Evolutionary conservation across 129 eudicot species (phyloP).

Genomic region (Lonicera japonica): DNA sequence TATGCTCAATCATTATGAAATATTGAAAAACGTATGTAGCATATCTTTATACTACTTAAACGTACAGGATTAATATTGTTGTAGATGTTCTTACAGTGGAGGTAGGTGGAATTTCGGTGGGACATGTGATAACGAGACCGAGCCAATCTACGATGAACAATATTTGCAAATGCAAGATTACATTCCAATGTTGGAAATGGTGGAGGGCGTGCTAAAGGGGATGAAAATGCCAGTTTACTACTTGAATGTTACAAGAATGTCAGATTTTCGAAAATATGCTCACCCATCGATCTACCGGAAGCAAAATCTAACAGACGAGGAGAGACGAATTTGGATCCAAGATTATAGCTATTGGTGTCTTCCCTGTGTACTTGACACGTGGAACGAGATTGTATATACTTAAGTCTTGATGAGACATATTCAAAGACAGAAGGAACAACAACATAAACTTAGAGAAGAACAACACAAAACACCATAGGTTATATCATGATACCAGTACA

Average conservation of each 20-base stretch:
- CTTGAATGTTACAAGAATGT: conserved; percentile 40
- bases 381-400: conserved; percentile 46
- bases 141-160: conserved; percentile 33
- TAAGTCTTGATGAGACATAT: conserved; percentile 26
- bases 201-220: conserved; percentile 22
- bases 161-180: conserved; percentile 16
- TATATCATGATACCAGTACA: neutral
- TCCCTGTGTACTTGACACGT: conserved; percentile 65
- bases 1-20: too few species aligned
- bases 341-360: conserved; percentile 68
- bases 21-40: too few species aligned
- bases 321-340: conserved; percentile 32
- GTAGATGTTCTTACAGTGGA: too few species aligned
- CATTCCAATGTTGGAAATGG: conserved; percentile 25
- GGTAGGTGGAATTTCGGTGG: conserved; percentile 60
- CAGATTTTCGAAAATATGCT: conserved; percentile 48
- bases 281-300: conserved; percentile 49
- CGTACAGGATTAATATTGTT: too few species aligned
- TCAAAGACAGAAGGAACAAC: neutral
- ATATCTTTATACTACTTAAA: too few species aligned
- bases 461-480: neutral
- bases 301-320: conserved; percentile 29
- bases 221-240: conserved; percentile 30
- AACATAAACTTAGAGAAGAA: neutral
- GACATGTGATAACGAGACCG: conserved; percentile 38